Evolutionary conservation across 176 grass and related monocot species (phyloP).

Genomic region (Zea luxurians): DNA sequence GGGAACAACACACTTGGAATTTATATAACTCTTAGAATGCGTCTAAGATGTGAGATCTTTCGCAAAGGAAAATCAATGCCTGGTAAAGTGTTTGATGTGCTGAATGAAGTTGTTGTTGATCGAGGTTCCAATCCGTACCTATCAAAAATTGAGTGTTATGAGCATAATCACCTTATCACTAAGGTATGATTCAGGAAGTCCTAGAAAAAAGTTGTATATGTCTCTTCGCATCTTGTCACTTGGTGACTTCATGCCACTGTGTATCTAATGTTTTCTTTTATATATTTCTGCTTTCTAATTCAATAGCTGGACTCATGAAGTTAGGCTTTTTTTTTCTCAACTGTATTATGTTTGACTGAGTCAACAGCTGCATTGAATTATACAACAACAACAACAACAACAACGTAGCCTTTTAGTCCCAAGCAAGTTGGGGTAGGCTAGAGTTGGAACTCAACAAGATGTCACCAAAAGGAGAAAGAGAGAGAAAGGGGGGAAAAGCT

Average conservation of each 20-base stretch:
- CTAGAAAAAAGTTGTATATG: constrained; percentile 18
- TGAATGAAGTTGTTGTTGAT: constrained; percentile 98
- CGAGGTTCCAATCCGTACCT: constrained; percentile 98
- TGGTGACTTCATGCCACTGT: constrained; percentile 3
- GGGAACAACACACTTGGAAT: constrained; percentile 94
- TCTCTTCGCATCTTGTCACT: constrained; percentile 30
- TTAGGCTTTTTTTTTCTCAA: constrained; percentile 16
- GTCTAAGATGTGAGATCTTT: constrained; percentile 85
- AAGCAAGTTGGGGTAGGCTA: too few species aligned
- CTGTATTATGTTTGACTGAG: constrained; percentile 21
- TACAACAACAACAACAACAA: too few species aligned
- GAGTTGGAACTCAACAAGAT: too few species aligned
- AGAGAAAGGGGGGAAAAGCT: too few species aligned
- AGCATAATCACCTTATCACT: constrained; percentile 93
- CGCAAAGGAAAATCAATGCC: constrained; percentile 92
- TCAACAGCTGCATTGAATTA: constrained; percentile 1
- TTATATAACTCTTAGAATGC: constrained; percentile 99
- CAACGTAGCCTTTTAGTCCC: too few species aligned
- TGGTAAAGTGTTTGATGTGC: constrained; percentile 93
- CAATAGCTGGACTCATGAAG: constrained; percentile 11
- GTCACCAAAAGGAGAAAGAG: too few species aligned
- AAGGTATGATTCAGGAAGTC: constrained; percentile 62
- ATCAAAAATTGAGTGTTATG: constrained; percentile 98
- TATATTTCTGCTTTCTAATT: constrained; percentile 21
- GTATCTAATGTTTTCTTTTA: constrained; percentile 17